Evolutionary conservation across 306 rosid genomes (phyloP).

Genomic region (Castanea mollissima): DNA sequence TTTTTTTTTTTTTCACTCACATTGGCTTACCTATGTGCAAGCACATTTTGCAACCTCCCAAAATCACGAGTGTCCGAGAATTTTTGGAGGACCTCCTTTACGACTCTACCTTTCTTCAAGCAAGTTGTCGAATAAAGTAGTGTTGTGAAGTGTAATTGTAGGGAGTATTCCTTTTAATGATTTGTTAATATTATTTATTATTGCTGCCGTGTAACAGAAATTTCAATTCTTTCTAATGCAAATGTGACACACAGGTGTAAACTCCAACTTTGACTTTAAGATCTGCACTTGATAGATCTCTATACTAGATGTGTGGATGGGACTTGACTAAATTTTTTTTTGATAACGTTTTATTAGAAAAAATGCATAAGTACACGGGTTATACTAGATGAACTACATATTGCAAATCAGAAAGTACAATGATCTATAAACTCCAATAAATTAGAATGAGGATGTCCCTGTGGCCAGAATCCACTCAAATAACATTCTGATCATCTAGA

Average conservation of each 20-base stretch:
- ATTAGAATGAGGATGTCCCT: too few relatives aligned
- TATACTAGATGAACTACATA: too few relatives aligned
- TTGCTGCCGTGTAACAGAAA: background rate
- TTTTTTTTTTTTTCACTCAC: background rate
- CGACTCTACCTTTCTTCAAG: background rate
- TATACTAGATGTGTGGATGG: background rate
- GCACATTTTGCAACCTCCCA: too few relatives aligned
- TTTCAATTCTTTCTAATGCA: background rate
- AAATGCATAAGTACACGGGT: too few relatives aligned
- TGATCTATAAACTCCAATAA: too few relatives aligned
- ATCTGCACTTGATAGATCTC: background rate
- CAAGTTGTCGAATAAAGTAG: background rate
- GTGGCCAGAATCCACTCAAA: too few relatives aligned
- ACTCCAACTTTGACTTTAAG: too few relatives aligned
- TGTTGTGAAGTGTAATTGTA: background rate
- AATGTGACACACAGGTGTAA: background rate
- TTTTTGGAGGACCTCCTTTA: background rate
- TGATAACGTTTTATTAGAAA: too few relatives aligned
- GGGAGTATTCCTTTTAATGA: background rate
- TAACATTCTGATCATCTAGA: too few relatives aligned
- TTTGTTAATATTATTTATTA: background rate
- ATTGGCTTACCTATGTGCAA: background rate
- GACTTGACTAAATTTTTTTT: background rate
- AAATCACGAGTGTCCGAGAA: background rate
- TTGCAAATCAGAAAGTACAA: too few relatives aligned